Evolutionary conservation across 2,329 filamentous ascomycete genomes (phyloP).

Genomic region (Stagonosporopsis cucurbitacearum): DNA sequence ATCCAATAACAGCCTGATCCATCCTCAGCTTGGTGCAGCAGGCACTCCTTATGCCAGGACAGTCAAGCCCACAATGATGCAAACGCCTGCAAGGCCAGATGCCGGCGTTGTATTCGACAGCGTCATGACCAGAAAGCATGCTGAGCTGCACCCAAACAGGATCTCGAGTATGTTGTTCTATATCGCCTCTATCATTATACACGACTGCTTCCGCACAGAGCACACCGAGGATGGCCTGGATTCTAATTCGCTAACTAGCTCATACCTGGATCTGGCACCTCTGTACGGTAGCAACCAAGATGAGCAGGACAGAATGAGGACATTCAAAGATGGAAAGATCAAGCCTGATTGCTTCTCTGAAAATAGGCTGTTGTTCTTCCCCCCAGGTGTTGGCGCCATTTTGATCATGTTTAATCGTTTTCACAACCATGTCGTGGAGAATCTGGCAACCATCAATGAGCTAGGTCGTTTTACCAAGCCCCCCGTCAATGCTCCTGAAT

Average conservation of each 20-base stretch:
- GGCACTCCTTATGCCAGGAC: slow-evolving; percentile 73
- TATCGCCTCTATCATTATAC: slow-evolving; percentile 69
- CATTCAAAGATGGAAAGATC: slow-evolving; percentile 69
- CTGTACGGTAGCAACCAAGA: slow-evolving; percentile 74
- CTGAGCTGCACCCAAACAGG: slow-evolving; percentile 71
- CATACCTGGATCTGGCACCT: slow-evolving; percentile 75
- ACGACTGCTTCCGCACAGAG: slow-evolving; percentile 70
- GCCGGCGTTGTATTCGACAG: slow-evolving; percentile 72
- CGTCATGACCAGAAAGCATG: slow-evolving; percentile 67
- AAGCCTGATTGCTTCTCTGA: slow-evolving; percentile 75
- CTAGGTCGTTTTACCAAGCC: slow-evolving; percentile 77
- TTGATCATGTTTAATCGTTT: slow-evolving; percentile 75
- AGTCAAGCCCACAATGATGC: slow-evolving; percentile 63
- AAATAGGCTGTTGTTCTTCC: slow-evolving; percentile 68
- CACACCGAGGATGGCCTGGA: slow-evolving; percentile 59
- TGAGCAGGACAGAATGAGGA: slow-evolving; percentile 70
- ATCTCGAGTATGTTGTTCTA: slow-evolving; percentile 80
- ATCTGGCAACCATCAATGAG: slow-evolving; percentile 86
- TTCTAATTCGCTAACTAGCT: slow-evolving; percentile 71
- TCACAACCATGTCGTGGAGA: slow-evolving; percentile 84
- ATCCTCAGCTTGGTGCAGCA: slow-evolving; percentile 69
- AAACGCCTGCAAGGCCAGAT: slow-evolving; percentile 68
- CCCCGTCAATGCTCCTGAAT: slow-evolving; percentile 31
- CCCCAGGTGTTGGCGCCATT: slow-evolving; percentile 71
- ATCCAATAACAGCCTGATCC: slow-evolving; percentile 63